Evolutionary conservation across 768 basidiomycete genomes (phyloP).

Genomic region (Brasilioporus rufonigricans): DNA sequence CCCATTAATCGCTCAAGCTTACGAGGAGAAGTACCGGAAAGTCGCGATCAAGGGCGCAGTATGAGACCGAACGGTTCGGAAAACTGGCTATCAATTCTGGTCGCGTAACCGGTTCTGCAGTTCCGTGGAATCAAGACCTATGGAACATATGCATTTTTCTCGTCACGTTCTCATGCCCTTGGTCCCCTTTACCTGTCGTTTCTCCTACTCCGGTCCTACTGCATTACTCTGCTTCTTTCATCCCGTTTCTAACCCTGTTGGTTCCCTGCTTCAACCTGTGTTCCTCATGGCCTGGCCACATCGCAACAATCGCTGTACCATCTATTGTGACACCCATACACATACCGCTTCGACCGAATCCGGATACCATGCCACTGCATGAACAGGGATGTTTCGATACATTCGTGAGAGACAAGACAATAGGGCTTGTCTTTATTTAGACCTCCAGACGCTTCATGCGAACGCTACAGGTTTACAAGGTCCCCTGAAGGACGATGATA

Average conservation of each 20-base stretch:
- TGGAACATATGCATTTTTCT: conserved; percentile 9
- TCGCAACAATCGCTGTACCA: conserved; percentile 3
- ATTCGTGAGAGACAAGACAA: neutral
- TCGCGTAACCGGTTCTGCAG: conserved; percentile 2
- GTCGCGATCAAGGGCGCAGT: conserved; percentile 93
- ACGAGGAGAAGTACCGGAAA: conserved; percentile 81
- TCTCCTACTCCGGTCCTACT: conserved; percentile 6
- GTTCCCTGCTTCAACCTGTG: conserved; percentile 1
- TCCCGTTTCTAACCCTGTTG: conserved; percentile 9
- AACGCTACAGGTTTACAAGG: neutral
- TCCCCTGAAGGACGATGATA: neutral
- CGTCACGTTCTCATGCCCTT: conserved; percentile 9
- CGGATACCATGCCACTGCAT: neutral
- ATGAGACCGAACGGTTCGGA: conserved; percentile 34
- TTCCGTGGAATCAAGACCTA: conserved; percentile 15
- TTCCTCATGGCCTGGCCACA: conserved; percentile 4
- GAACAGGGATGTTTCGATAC: neutral
- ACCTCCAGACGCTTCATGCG: neutral
- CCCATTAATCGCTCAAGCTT: conserved; percentile 54
- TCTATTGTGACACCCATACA: conserved; percentile 2
- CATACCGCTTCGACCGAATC: conserved; percentile 1
- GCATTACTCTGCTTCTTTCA: conserved; percentile 12
- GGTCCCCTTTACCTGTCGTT: conserved; percentile 14
- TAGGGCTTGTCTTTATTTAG: neutral
- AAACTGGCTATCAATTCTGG: conserved; percentile 4